Conservation (phyloP, 495 filamentous ascomycete genomes). For the Podospora didyma region DNA sequence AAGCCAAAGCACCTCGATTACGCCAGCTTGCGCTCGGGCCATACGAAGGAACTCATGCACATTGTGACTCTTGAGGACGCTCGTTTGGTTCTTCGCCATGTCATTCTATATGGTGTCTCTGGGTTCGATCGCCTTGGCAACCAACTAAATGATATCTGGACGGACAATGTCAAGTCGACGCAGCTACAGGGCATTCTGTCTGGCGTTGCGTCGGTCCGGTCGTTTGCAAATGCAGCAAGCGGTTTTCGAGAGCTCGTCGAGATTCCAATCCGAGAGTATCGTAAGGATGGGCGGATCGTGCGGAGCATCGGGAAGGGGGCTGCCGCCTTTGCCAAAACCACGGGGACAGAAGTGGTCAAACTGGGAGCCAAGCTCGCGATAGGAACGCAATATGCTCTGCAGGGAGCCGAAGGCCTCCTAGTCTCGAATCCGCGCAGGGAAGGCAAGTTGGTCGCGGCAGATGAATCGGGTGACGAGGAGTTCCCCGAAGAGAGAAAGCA, state of each 20-base stretch:
- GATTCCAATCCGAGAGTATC: conserved; percentile 87
- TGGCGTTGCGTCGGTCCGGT: conserved; percentile 84
- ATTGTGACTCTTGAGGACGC: conserved; percentile 89
- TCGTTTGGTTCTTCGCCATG: conserved; percentile 80
- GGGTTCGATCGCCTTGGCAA: conserved; percentile 86
- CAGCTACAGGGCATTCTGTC: conserved; percentile 88
- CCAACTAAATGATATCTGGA: conserved; percentile 94
- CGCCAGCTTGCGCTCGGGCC: conserved; percentile 89
- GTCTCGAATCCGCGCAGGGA: conserved; percentile 41
- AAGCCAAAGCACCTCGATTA: conserved; percentile 98
- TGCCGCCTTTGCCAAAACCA: conserved; percentile 83
- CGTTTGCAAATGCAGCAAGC: conserved; percentile 82
- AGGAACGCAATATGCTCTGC: conserved; percentile 85
- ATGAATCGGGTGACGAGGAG: conserved; percentile 61
- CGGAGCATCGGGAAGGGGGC: conserved; percentile 90
- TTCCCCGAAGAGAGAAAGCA: conserved; percentile 60
- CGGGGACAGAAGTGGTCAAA: conserved; percentile 84
- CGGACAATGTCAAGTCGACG: conserved; percentile 84
- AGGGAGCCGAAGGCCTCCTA: conserved; percentile 80
- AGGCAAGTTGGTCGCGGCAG: conserved; percentile 22
- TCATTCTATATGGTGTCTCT: conserved; percentile 86
- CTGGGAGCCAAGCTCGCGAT: conserved; percentile 93
- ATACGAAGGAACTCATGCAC: conserved; percentile 99
- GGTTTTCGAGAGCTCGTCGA: conserved; percentile 83
- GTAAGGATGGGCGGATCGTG: conserved; percentile 88